These are phyloP conservation scores for Neotropicomus parvogracilis DNA, from an alignment of 1,284 basidiomycete genomes.

Conservation along the genomic window DNA sequence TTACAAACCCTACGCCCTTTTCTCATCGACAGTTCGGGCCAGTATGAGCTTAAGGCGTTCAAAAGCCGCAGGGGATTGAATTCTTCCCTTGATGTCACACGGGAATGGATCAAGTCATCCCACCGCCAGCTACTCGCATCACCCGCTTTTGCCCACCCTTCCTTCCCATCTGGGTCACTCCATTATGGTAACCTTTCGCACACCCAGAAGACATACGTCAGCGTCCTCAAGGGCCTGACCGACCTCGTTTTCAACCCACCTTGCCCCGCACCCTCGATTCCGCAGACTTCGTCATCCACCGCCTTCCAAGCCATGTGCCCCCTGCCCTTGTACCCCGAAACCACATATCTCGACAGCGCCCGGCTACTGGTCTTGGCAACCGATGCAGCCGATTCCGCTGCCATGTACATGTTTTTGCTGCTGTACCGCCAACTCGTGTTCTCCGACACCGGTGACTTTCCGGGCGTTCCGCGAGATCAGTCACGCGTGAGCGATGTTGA, in stretches of 20 bases:
- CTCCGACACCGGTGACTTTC: conserved; percentile 36
- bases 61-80: conserved; percentile 51
- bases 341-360: conserved; percentile 77
- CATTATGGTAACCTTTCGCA: conserved; percentile 42
- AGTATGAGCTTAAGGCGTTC: conserved; percentile 81
- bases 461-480: conserved; percentile 22
- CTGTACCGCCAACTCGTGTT: conserved; percentile 74
- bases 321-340: conserved; percentile 67
- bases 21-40: conserved; percentile 75
- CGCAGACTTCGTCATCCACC: conserved; percentile 27
- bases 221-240: conserved; percentile 64
- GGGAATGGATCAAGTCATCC: conserved; percentile 57
- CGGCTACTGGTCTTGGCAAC: conserved; percentile 67
- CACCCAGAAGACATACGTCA: conserved; percentile 54
- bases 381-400: conserved; percentile 74
- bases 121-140: conserved; percentile 38
- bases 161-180: conserved; percentile 39
- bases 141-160: conserved; percentile 41
- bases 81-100: conserved; percentile 53
- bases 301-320: conserved; percentile 37
- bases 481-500: conserved; percentile 45
- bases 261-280: conserved; percentile 32
- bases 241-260: conserved; percentile 67
- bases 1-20: conserved; percentile 84
- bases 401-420: conserved; percentile 77